phyloP scores from a whole-genome alignment of 441 rosid species.

The Sinapis alba region DNA sequence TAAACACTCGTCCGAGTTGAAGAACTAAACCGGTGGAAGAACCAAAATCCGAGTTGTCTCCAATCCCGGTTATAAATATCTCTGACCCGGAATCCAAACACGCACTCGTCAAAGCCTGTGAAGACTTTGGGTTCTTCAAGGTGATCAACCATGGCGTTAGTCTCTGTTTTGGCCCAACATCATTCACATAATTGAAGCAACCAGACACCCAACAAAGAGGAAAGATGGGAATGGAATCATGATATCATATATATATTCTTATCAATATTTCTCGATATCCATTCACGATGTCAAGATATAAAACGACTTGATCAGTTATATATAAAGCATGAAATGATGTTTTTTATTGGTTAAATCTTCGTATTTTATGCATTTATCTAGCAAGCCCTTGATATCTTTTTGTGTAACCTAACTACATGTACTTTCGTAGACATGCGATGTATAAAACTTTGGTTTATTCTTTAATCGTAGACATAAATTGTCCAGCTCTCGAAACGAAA shows the following conservation, averaged over 20 bases:
- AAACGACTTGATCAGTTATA: neutral
- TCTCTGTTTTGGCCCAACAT: constrained; percentile 42
- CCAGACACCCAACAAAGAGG: constrained; percentile 2
- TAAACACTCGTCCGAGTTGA: no score
- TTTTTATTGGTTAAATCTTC: neutral
- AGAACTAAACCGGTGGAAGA: constrained; percentile 26
- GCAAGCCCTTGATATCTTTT: neutral
- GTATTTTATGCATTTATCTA: neutral
- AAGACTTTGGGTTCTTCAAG: constrained; percentile 69
- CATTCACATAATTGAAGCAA: constrained; percentile 22
- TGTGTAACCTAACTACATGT: neutral
- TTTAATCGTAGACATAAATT: no score
- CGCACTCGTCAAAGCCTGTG: constrained; percentile 64
- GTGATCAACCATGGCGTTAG: constrained; percentile 66
- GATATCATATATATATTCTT: neutral
- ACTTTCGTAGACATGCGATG: neutral
- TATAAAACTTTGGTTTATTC: neutral
- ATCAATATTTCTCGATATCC: neutral
- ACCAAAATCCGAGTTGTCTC: constrained; percentile 25
- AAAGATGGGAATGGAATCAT: neutral
- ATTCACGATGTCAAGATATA: neutral
- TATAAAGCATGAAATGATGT: neutral
- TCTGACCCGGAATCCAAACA: constrained; percentile 56
- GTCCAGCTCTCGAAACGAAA: no score
- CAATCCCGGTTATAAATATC: constrained; percentile 61